phyloP scores from a whole-genome alignment of 129 eudicot genomes.

The Escallonia rubra region DNA sequence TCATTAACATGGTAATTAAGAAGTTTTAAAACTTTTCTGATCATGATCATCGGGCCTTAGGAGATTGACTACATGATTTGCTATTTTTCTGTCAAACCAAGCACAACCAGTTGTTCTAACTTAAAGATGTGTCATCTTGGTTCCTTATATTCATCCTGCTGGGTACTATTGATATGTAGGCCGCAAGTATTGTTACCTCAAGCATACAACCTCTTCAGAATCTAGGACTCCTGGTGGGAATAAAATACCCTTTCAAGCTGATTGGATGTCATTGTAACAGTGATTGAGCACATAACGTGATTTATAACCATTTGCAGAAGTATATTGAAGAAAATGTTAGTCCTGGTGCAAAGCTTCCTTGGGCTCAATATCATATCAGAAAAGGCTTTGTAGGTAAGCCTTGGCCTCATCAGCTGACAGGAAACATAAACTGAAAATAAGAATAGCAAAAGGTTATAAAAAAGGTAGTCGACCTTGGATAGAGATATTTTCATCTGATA shows the following conservation, averaged over 20 bases:
- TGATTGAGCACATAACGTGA: not conserved
- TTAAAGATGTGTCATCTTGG: not conserved
- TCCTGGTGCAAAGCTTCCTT: constrained; percentile 52
- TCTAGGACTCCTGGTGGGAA: constrained; percentile 42
- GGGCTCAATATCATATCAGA: constrained; percentile 56
- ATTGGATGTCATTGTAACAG: not conserved
- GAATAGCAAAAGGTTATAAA: not conserved
- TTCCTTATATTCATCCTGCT: constrained; percentile 9
- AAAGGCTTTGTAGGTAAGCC: constrained; percentile 61
- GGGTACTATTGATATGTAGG: constrained; percentile 34
- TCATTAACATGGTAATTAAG: no score
- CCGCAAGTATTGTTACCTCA: constrained; percentile 75
- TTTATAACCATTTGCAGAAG: constrained; percentile 17
- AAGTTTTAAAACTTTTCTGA: no score
- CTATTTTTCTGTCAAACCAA: not conserved
- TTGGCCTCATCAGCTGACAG: constrained; percentile 1
- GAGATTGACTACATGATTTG: no score
- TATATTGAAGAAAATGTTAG: constrained; percentile 54
- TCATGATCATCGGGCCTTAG: no score
- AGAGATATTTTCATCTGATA: not conserved
- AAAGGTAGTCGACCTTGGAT: not conserved
- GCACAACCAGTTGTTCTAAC: no score
- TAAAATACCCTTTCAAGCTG: not conserved
- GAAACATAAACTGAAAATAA: not conserved
- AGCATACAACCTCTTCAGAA: constrained; percentile 83